These are phyloP conservation scores for Trametes cingulata DNA, from an alignment of 768 basidiomycete genomes.

Conservation along the genomic window DNA sequence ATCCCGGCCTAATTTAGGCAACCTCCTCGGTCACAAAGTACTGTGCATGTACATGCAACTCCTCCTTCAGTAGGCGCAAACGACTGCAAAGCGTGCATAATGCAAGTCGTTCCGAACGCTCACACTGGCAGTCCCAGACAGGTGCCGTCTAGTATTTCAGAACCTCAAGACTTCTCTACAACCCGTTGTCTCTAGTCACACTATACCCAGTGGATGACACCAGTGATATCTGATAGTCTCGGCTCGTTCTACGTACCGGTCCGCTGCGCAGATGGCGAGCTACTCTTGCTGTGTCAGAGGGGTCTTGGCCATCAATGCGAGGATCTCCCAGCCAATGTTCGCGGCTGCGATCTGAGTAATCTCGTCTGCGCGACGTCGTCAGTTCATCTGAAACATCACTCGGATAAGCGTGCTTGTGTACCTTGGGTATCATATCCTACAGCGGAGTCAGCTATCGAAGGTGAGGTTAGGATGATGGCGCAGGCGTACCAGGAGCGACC, in stretches of 20 bases:
- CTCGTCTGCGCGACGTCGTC: conserved; percentile 26
- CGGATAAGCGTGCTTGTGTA: not conserved
- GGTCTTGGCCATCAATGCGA: conserved; percentile 35
- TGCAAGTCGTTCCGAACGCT: no score
- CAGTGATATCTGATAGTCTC: no score
- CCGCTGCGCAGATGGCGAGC: not conserved
- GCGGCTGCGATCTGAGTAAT: conserved; percentile 36
- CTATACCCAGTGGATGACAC: no score
- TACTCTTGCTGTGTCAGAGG: conserved; percentile 24
- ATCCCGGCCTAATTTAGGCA: no score
- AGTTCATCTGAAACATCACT: not conserved
- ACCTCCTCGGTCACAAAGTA: no score
- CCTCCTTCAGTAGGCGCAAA: no score
- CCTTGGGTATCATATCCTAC: conserved; percentile 31
- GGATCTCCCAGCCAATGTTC: conserved; percentile 35
- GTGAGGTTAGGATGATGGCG: not conserved
- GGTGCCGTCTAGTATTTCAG: no score
- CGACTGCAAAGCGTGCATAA: no score
- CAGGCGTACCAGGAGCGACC: conserved; percentile 28
- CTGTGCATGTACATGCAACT: no score
- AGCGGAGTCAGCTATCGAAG: not conserved
- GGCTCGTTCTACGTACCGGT: not conserved
- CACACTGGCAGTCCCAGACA: no score
- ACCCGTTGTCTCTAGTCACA: no score
- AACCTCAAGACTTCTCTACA: no score